phyloP scores from a whole-genome alignment of 2,329 filamentous ascomycete species.

The Meredithiella fracta region DNA sequence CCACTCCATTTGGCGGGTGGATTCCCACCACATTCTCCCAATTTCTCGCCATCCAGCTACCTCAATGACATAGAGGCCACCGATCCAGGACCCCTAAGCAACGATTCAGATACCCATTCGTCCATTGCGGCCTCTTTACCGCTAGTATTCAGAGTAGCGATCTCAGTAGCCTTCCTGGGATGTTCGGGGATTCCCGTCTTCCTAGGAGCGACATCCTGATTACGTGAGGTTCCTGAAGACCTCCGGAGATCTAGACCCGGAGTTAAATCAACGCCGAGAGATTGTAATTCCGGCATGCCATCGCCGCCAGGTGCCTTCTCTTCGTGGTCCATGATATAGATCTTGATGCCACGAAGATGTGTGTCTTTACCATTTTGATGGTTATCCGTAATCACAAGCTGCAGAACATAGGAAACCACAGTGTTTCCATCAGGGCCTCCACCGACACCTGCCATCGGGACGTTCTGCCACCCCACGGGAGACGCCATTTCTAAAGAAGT shows the following conservation, averaged over 20 bases:
- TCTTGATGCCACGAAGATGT: constrained; percentile 84
- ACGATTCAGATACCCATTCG: constrained; percentile 8
- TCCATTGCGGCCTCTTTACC: constrained; percentile 9
- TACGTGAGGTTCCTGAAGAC: too few relatives aligned
- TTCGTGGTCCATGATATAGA: constrained; percentile 48
- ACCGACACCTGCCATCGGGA: constrained; percentile 43
- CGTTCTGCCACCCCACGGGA: constrained; percentile 81
- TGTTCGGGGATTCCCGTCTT: too few relatives aligned
- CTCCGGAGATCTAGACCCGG: not conserved
- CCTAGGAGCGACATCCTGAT: too few relatives aligned
- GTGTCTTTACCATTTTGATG: constrained; percentile 99
- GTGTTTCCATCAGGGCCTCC: constrained; percentile 51
- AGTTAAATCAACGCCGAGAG: constrained; percentile 1
- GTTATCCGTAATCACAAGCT: constrained; percentile 84
- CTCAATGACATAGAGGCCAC: constrained; percentile 6
- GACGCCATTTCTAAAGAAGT: constrained; percentile 60
- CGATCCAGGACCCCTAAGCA: constrained; percentile 4
- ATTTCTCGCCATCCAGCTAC: not conserved
- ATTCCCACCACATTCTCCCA: too few relatives aligned
- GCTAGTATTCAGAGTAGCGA: not conserved
- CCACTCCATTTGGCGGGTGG: too few relatives aligned
- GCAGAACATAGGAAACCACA: constrained; percentile 73
- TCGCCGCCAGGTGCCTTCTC: constrained; percentile 11
- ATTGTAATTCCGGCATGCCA: constrained; percentile 7
- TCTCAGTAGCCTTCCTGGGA: not conserved